Evolutionary conservation across 2,329 filamentous ascomycete species (phyloP).

Genomic region (Fusarium torulosum): DNA sequence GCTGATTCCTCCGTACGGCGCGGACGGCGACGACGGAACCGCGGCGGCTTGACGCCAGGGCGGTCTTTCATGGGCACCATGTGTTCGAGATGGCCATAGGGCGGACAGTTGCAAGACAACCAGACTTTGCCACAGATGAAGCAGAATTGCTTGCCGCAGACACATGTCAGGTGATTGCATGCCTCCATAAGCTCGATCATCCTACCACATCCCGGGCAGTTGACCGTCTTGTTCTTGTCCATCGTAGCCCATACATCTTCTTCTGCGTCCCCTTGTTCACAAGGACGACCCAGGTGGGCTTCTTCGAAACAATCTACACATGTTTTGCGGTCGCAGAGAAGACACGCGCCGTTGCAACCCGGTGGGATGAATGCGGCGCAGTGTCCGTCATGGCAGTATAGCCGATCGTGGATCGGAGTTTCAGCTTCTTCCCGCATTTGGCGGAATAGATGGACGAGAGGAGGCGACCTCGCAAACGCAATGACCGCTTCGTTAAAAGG

Average conservation of each 20-base stretch:
- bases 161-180: constrained; percentile 54
- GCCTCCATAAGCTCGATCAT: constrained; percentile 40
- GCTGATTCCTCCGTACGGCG: neutral
- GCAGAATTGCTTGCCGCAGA: constrained; percentile 63
- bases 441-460: constrained; percentile 39
- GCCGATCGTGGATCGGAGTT: constrained; percentile 5
- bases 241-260: constrained; percentile 47
- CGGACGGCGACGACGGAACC: constrained; percentile 31
- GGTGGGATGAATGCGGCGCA: constrained; percentile 44
- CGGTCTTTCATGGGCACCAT: constrained; percentile 28
- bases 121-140: constrained; percentile 60
- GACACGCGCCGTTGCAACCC: constrained; percentile 13
- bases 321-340: constrained; percentile 24
- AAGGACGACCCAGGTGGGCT: constrained; percentile 26
- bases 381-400: constrained; percentile 42
- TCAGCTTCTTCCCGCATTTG: constrained; percentile 35
- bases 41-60: constrained; percentile 36
- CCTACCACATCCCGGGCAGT: constrained; percentile 43
- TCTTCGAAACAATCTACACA: constrained; percentile 23
- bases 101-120: constrained; percentile 55
- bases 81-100: constrained; percentile 3
- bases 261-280: constrained; percentile 13
- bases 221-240: constrained; percentile 40
- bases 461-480: constrained; percentile 21
- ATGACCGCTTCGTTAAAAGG: constrained; percentile 33